Percentiles rank a stretch among this genome's conserved stretches.
Evolutionary conservation across 2,329 filamentous ascomycete genomes (phyloP).

Genomic region (Ophiostoma ips): DNA sequence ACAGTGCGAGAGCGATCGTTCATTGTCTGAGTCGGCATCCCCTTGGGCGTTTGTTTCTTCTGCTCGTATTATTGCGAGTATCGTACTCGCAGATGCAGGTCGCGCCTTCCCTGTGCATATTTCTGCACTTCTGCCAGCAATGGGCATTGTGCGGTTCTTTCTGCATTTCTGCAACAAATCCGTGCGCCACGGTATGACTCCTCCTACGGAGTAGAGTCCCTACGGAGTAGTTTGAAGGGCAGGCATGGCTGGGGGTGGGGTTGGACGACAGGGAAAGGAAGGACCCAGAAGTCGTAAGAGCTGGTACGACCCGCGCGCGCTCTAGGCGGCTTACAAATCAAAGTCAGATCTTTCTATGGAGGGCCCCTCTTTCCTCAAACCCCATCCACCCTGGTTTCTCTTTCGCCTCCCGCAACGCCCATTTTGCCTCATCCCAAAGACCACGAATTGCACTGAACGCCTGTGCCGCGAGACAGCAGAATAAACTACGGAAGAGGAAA

Average conservation of each 20-base stretch:
- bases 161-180: no score
- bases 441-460: no score
- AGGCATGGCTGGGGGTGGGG: not conserved
- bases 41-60: no score
- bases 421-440: conserved; percentile 5
- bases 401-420: conserved; percentile 3
- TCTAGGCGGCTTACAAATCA: conserved; percentile 17
- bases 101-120: no score
- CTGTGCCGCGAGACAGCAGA: no score
- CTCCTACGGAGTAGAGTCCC: no score
- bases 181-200: not conserved
- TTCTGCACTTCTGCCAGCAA: no score
- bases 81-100: no score
- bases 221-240: not conserved
- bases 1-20: no score
- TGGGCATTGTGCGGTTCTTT: no score
- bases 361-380: conserved; percentile 15
- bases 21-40: no score
- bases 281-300: not conserved
- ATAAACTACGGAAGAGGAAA: not conserved
- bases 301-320: conserved; percentile 4
- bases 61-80: no score
- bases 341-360: conserved; percentile 11
- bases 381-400: conserved; percentile 9
- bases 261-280: not conserved